Evolutionary conservation across 345 rosid species (phyloP), one percentile per base, ranked within the genome.

Genomic region (Eutrema japonicum): DNA sequence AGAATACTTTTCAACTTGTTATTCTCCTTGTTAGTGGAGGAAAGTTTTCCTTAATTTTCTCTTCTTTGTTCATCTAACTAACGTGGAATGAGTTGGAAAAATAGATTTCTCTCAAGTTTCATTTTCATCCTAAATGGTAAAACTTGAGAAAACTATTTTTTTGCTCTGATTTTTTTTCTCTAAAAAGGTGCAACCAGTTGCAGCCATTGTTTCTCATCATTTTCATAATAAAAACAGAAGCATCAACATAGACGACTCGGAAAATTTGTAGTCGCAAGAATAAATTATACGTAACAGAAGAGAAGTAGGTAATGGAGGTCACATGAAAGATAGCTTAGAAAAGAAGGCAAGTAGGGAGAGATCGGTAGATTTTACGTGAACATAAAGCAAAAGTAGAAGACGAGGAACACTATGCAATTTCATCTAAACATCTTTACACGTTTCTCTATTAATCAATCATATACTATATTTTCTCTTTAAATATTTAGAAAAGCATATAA

Each of bases 311-410:
- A 45, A 67, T 67, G 68, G 73, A 67, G 61, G 73, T 75, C 78
- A 68, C 78, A 75, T 68, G 78, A 75, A 68, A 51, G 69, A 5
- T 75, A 75, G 74, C 74, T 68, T 75, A 75, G 64, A 68, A 68
- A 75, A 68, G 63, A 75, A 60, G 74, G 64, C 40, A 75, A 68
- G 69, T 52, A 60, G 60, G 40, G 60, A 59, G 63, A 59, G 33
- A 74, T 41, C 4, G n/a, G 48, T 29, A 52, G 62, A 66, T 68
- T 42, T 54, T n/a, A 73, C 76, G 71, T 55, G 63, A 69, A 70
- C 48, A 70, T 62, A 29, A 74, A 74, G 74, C 82, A 41, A 42
- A 61, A 59, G 64, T 27, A 45, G 55, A 55, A 73, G 64, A 49
- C 66, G 66, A 67, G 58, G 65, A 72, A 69, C 79, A 43, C 58